A percentile compares a stretch with the other conserved stretches of the same genome.
phyloP scores from a whole-genome alignment of 2,329 filamentous ascomycete genomes.

The Scedosporium dehoogii region DNA sequence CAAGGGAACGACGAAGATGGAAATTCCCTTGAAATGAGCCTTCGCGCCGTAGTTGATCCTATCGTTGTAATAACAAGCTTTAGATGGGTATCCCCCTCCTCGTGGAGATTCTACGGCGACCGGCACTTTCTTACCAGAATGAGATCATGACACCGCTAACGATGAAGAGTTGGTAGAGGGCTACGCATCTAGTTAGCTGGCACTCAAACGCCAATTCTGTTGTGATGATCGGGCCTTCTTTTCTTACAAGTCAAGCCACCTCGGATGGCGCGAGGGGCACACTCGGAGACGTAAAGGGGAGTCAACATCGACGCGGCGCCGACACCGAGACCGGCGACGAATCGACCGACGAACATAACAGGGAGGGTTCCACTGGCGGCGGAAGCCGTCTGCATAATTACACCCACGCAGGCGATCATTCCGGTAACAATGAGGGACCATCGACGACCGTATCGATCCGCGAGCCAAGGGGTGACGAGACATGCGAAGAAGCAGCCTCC shows the following conservation, averaged over 20 bases:
- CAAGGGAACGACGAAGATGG: slow-evolving; percentile 51
- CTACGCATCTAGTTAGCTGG: slow-evolving; percentile 11
- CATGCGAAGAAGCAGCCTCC: slow-evolving; percentile 58
- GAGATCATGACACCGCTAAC: slow-evolving; percentile 32
- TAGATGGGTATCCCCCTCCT: no score
- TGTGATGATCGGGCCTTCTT: not conserved
- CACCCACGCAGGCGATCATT: slow-evolving; percentile 47
- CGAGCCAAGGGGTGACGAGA: slow-evolving; percentile 42
- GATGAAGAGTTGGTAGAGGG: slow-evolving; percentile 41
- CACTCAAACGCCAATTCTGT: not conserved
- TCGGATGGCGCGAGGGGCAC: slow-evolving; percentile 38
- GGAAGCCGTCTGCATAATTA: slow-evolving; percentile 54
- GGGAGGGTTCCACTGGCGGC: slow-evolving; percentile 41
- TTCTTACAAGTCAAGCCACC: slow-evolving; percentile 34
- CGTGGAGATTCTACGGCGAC: no score
- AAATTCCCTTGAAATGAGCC: slow-evolving; percentile 33
- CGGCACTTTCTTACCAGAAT: slow-evolving; percentile 22
- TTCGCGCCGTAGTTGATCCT: slow-evolving; percentile 47
- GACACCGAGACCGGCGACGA: slow-evolving; percentile 37
- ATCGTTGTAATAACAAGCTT: slow-evolving; percentile 19
- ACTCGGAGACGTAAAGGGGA: slow-evolving; percentile 37
- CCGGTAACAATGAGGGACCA: slow-evolving; percentile 45
- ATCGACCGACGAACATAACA: slow-evolving; percentile 57
- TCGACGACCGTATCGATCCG: slow-evolving; percentile 47
- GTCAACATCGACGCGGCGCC: slow-evolving; percentile 37